Evolutionary conservation across 306 rosid genomes (phyloP).

Genomic region (Acacia crassicarpa): DNA sequence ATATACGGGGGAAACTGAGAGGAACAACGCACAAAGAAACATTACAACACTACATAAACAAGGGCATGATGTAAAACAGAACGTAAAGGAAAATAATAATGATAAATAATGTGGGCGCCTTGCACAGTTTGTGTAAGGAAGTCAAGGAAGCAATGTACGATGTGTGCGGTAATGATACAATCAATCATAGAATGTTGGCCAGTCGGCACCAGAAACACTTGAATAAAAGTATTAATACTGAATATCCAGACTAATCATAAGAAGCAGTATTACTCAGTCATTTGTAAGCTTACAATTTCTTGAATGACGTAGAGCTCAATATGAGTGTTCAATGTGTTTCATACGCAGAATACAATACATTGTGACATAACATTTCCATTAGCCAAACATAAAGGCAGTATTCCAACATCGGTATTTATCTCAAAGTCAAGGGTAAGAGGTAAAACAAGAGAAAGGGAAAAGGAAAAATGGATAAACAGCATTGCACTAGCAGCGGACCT

Average conservation of each 20-base stretch:
- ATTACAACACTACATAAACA: not conserved
- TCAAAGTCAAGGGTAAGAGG: conserved; percentile 25
- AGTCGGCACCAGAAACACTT: not conserved
- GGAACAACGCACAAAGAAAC: not conserved
- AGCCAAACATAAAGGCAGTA: conserved; percentile 36
- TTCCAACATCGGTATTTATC: conserved; percentile 38
- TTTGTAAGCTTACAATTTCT: not conserved
- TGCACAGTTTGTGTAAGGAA: not conserved
- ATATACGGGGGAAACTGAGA: not conserved
- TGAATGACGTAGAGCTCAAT: not conserved
- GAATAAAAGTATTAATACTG: not conserved
- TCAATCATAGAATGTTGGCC: not conserved
- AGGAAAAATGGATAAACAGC: conserved; percentile 12
- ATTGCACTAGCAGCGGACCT: conserved; percentile 36
- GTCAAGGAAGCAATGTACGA: not conserved
- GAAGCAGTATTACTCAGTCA: not conserved
- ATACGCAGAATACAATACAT: not conserved
- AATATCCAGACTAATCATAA: not conserved
- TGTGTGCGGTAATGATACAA: not conserved
- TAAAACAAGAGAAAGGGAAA: not conserved
- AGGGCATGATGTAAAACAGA: not conserved
- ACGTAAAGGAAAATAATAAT: not conserved
- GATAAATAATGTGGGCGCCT: not conserved
- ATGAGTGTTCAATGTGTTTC: not conserved
- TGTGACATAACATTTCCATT: not conserved